phyloP scores from a whole-genome alignment of 2,329 filamentous ascomycete genomes.

The Talaromyces rugulosus region DNA sequence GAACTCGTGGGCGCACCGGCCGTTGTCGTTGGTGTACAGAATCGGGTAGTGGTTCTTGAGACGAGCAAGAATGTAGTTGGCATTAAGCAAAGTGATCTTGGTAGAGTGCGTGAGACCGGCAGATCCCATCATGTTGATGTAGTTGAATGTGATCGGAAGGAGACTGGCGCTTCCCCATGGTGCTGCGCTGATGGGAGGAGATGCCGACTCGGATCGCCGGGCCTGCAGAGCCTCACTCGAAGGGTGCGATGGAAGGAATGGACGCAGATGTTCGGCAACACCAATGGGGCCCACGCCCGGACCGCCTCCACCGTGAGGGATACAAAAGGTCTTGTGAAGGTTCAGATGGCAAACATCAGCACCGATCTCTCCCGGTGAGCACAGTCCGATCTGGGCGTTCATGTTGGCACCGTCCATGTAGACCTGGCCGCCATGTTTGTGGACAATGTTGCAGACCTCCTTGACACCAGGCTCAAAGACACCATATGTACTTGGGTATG shows the following conservation, averaged over 20 bases:
- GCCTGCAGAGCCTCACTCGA: constrained; percentile 47
- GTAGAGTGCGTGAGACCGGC: constrained; percentile 83
- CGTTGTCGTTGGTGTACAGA: constrained; percentile 85
- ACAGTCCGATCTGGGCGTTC: constrained; percentile 96
- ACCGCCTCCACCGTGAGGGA: constrained; percentile 90
- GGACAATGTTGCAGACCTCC: constrained; percentile 78
- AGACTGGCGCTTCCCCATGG: constrained; percentile 87
- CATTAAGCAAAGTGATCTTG: constrained; percentile 88
- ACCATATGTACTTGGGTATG: constrained; percentile 91
- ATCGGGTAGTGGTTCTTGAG: constrained; percentile 84
- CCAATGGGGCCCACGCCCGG: constrained; percentile 92
- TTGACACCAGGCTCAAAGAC: constrained; percentile 90
- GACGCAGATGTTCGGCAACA: constrained; percentile 74
- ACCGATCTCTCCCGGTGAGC: constrained; percentile 90
- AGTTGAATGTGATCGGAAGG: constrained; percentile 89
- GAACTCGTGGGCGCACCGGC: constrained; percentile 93
- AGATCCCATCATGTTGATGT: constrained; percentile 89
- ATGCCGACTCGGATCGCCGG: constrained; percentile 33
- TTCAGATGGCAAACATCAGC: constrained; percentile 97
- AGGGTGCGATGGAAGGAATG: constrained; percentile 71
- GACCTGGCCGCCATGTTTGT: constrained; percentile 83
- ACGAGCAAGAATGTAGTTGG: constrained; percentile 90
- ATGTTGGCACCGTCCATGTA: constrained; percentile 99
- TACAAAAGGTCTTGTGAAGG: constrained; percentile 98
- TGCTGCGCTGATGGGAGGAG: constrained; percentile 70